Base-by-base conservation (phyloP, 345 rosid genomes). In the Gossypioides kirkii region DNA sequence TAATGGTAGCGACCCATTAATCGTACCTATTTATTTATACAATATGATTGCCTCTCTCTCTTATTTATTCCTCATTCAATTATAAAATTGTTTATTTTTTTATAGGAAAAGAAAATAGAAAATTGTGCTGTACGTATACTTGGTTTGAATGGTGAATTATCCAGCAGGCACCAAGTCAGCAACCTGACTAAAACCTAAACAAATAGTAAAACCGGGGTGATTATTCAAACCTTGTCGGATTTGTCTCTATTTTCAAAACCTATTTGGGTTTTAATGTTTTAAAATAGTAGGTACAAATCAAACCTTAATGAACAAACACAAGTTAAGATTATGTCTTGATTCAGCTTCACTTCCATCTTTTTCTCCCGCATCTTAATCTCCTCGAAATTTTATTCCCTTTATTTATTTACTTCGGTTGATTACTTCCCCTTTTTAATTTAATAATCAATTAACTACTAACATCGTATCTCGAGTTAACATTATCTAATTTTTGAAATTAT, bases 281-380 rank as follows among this genome's bases (percentile, higher is more conserved):
- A 54, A 54, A 53, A 54, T 4, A 32, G 6, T 20, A 76, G 70
- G 58, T 79, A 38, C 59, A 75, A 69, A 60, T 72, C 67, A 64
- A 71, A 28, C 70, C 55, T 26, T 64, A 49, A 45, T 47, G 25
- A 43, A 73, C 73, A 72, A 53, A 32, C 12, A 61, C 69, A 73
- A 77, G 78, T 74, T 63, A 41, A 42, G 74, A 82, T 74, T 79
- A 72, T 74, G 72, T 54, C 71, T 46, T 28, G 72, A 72, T 78
- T 77, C 58, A 64, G 65, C 38, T 72, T 70, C 74, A 60, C 68
- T 46, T 56, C n/a, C 49, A 42, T 2, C n/a, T 41, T 20, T 14
- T 58, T 56, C 9, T 23, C 38, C 20, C 69, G 81, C 87, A 80
- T 87, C 87, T 87, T 85, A 78, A 83, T 83, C 77, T 79, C 82